Percentiles rank a stretch among this genome's conserved stretches.
Evolutionary conservation across 441 rosid species (phyloP).

Genomic region (Euphorbia corollata): DNA sequence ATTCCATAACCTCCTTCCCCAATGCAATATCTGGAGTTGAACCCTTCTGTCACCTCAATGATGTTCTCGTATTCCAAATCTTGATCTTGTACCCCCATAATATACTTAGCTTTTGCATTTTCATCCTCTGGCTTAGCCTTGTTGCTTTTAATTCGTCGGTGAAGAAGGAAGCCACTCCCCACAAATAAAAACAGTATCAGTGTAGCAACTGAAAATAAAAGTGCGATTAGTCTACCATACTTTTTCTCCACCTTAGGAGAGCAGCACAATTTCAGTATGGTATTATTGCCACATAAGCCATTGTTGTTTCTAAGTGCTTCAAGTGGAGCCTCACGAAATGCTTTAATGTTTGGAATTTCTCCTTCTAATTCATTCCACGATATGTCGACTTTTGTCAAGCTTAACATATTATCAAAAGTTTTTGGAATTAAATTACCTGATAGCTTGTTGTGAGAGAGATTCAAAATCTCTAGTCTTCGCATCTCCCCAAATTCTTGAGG

Average conservation of each 20-base stretch:
- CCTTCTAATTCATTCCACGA: no score
- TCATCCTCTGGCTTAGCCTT: background rate
- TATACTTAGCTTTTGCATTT: background rate
- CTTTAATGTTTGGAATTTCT: no score
- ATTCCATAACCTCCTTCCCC: conserved; percentile 2
- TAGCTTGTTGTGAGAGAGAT: no score
- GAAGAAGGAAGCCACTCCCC: background rate
- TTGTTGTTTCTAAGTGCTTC: background rate
- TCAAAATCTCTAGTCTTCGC: no score
- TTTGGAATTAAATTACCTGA: no score
- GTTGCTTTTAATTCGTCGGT: background rate
- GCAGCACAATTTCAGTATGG: background rate
- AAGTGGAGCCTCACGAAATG: no score
- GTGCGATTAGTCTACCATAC: background rate
- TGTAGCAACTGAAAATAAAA: background rate
- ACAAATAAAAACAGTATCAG: background rate
- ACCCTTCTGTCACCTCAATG: conserved; percentile 5
- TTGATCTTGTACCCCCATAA: background rate
- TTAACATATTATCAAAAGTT: no score
- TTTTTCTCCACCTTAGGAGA: background rate
- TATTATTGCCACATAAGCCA: background rate
- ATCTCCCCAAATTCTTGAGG: background rate
- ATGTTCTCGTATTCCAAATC: conserved; percentile 1
- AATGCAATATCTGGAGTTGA: conserved; percentile 11
- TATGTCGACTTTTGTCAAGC: no score